Evolutionary conservation across 768 basidiomycete species (phyloP).

Genomic region (Auriscalpium vulgare): DNA sequence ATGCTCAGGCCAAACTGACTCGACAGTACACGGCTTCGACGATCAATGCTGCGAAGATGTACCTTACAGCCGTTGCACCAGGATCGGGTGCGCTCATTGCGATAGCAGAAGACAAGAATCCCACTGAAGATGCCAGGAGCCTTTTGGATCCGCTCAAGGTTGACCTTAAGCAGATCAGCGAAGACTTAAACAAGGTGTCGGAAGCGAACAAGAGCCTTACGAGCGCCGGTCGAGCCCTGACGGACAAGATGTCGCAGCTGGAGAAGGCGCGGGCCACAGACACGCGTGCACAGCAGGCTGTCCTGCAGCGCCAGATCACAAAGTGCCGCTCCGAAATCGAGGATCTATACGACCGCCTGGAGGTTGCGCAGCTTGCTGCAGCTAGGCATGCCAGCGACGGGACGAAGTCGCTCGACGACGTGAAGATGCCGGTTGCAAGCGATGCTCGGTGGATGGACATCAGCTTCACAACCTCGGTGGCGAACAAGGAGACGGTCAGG

Average conservation of each 20-base stretch:
- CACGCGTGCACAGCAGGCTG: not conserved
- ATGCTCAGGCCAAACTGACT: conserved; percentile 16
- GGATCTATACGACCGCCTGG: not conserved
- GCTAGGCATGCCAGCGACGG: not conserved
- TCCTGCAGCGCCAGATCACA: not conserved
- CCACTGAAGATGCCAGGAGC: not conserved
- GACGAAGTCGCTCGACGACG: not conserved
- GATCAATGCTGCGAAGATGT: conserved; percentile 19
- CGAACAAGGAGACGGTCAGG: not conserved
- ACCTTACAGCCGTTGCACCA: conserved; percentile 1
- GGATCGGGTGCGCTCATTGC: not conserved
- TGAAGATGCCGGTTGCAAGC: not conserved
- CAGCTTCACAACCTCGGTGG: not conserved
- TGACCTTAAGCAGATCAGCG: not conserved
- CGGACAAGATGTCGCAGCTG: not conserved
- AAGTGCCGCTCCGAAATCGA: not conserved
- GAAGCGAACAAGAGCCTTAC: not conserved
- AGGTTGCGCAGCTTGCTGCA: not conserved
- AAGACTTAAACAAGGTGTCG: not conserved
- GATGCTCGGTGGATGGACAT: not conserved
- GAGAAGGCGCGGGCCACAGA: not conserved
- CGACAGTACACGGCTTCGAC: conserved; percentile 17
- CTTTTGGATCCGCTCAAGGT: not conserved
- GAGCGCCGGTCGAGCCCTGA: not conserved
- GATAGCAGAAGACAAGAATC: not conserved